Base-by-base conservation (phyloP, 2,329 filamentous ascomycete genomes). In the Colletotrichum limetticola region DNA sequence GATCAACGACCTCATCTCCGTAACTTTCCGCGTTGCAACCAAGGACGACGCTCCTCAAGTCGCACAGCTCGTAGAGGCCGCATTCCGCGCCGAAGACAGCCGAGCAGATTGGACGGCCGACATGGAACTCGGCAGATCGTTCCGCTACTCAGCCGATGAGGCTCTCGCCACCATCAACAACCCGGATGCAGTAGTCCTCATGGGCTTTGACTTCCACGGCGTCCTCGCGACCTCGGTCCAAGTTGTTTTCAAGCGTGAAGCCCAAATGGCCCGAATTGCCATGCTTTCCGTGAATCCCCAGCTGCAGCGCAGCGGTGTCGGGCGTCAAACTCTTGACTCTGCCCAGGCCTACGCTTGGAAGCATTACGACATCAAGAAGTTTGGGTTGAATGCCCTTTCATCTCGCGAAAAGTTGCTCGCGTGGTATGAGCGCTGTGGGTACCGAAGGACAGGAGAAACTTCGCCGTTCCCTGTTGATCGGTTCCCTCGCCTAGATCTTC, bases 81-180 rank as follows among this genome's bases (percentile, higher is more conserved):
- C 84, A 0, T 86, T 86, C 59, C 83, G 82, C 42, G 78, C 83
- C 57, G 77, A 80, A 3, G 84, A 85, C 55, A 81, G 73, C 71
- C 77, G 83, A 61, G 69, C 78, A 66, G 72, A 77, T 69, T 83
- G 82, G 82, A 81, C 81, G 0, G 84, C 78, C 4, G 77, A 83
- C 66, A 76, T 80, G 42, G 78, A 78, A 4, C 78, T 81, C 42
- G 75, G 75, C 2, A 71, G 75, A 2, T 66, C 68, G 52, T 81
- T 81, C 52, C 72, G 61, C 8, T 64, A 79, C 28, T 58, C 74
- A n/a, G 57, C 77, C 37, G 71, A 77, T 2, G 75, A 79, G 5
- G 72, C 81, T 2, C 22, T 75, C 26, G 60, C 71, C 24, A 76
- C 68, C 1, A 83, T 86, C 61, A 58, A 63, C 16, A 76, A 75